Percentiles rank a stretch among this genome's conserved stretches.
phyloP scores from a whole-genome alignment of 139 green algal genomes.

The Limnomonas spitsbergensis region DNA sequence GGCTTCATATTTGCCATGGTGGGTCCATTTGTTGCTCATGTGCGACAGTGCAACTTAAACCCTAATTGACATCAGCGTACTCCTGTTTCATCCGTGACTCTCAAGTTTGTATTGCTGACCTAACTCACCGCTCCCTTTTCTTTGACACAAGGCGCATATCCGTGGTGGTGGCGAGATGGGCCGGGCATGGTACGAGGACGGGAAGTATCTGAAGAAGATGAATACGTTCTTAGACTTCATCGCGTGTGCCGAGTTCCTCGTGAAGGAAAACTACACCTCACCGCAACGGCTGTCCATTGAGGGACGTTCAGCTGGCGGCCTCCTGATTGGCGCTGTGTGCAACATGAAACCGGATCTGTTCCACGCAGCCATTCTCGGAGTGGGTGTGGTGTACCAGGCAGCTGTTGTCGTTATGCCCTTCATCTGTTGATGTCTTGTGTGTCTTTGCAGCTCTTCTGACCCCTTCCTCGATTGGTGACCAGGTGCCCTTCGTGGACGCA shows the following conservation, averaged over 20 bases:
- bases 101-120: too few relatives aligned
- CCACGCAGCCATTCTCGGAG: constrained; percentile 55
- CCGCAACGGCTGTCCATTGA: constrained; percentile 45
- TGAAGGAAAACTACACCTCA: constrained; percentile 47
- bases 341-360: constrained; percentile 86
- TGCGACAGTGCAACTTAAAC: too few relatives aligned
- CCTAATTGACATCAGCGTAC: too few relatives aligned
- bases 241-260: constrained; percentile 46
- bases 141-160: constrained; percentile 37
- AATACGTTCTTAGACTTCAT: constrained; percentile 89
- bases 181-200: constrained; percentile 65
- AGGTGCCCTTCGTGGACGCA: constrained; percentile 91
- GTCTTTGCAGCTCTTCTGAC: constrained; percentile 29
- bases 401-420: not conserved
- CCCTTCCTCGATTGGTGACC: constrained; percentile 17
- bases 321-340: constrained; percentile 68
- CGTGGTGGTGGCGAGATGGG: constrained; percentile 49
- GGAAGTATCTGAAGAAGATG: constrained; percentile 80
- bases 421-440: too few relatives aligned
- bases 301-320: constrained; percentile 70
- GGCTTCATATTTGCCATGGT: constrained; percentile 69
- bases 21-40: too few relatives aligned
- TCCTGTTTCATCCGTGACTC: too few relatives aligned
- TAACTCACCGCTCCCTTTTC: too few relatives aligned
- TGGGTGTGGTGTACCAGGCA: constrained; percentile 66